Percentiles rank a stretch among this genome's conserved stretches.
Evolutionary conservation across 148 eudicot genomes (phyloP).

Genomic region (Fagopyrum tataricum): DNA sequence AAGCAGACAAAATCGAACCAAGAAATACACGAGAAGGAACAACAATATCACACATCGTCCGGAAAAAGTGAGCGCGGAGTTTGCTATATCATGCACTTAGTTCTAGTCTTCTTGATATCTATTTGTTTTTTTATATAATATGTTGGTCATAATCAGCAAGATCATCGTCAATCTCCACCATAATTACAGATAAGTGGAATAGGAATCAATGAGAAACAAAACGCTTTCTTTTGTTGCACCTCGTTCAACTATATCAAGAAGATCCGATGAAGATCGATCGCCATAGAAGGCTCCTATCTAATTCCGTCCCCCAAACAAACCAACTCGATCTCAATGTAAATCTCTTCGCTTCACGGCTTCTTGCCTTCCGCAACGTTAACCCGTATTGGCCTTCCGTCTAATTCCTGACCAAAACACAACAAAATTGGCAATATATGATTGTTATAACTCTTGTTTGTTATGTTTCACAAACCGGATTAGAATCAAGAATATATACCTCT

Average conservation of each 20-base stretch:
- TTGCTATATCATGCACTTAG: neutral
- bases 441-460: neutral
- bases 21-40: too few species aligned
- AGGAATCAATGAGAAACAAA: slow-evolving; percentile 4
- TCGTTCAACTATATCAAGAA: neutral
- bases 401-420: slow-evolving; percentile 37
- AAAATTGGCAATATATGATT: neutral
- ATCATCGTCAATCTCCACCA: too few species aligned
- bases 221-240: neutral
- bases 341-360: slow-evolving; percentile 21
- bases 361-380: slow-evolving; percentile 78
- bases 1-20: too few species aligned
- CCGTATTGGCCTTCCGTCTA: slow-evolving; percentile 78
- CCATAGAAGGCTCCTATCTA: neutral
- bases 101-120: too few species aligned
- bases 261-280: neutral
- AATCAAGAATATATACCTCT: slow-evolving; percentile 35
- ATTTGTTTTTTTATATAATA: too few species aligned
- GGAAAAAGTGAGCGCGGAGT: too few species aligned
- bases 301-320: neutral
- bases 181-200: neutral
- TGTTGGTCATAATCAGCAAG: too few species aligned
- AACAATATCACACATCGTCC: too few species aligned
- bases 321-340: neutral
- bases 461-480: neutral